phyloP scores from a whole-genome alignment of 2,329 filamentous ascomycete genomes.

The Ramichloridium luteum region DNA sequence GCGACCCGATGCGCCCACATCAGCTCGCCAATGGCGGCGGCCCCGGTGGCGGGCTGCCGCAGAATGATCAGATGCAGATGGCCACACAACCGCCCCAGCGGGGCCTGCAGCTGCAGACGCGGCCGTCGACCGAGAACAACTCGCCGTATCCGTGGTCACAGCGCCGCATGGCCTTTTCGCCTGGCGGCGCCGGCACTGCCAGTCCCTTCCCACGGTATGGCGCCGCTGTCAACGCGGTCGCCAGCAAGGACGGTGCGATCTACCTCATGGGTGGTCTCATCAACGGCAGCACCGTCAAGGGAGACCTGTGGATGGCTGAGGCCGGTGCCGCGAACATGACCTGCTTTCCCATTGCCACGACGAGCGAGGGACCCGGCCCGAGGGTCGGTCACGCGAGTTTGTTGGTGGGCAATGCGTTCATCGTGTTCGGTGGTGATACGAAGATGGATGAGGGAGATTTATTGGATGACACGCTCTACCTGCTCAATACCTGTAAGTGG shows the following conservation, averaged over 20 bases:
- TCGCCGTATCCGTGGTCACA: conserved; percentile 96
- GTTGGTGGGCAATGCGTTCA: conserved; percentile 94
- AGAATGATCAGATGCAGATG: conserved; percentile 27
- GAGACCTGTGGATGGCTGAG: conserved; percentile 96
- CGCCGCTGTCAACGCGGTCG: conserved; percentile 81
- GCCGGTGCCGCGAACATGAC: conserved; percentile 68
- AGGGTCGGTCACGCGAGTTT: conserved; percentile 89
- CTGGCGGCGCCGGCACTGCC: conserved; percentile 54
- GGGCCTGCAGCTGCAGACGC: conserved; percentile 19
- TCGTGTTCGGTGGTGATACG: conserved; percentile 96
- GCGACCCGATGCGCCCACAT: conserved; percentile 10
- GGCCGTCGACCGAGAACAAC: conserved; percentile 50
- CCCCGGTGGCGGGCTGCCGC: conserved; percentile 3
- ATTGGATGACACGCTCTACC: conserved; percentile 87
- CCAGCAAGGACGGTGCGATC: conserved; percentile 92
- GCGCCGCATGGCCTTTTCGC: conserved; percentile 72
- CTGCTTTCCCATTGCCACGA: conserved; percentile 84
- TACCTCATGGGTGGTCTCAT: conserved; percentile 97
- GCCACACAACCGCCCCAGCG: conserved; percentile 27
- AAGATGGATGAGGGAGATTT: conserved; percentile 89
- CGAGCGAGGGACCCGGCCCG: conserved; percentile 85
- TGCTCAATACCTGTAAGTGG: conserved; percentile 87
- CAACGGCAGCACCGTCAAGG: conserved; percentile 88
- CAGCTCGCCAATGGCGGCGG: background rate
- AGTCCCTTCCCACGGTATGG: conserved; percentile 95